Evolutionary conservation across 495 filamentous ascomycete species (phyloP), one percentile per base, ranked within the genome.

Genomic region (Lepidopterella palustris): DNA sequence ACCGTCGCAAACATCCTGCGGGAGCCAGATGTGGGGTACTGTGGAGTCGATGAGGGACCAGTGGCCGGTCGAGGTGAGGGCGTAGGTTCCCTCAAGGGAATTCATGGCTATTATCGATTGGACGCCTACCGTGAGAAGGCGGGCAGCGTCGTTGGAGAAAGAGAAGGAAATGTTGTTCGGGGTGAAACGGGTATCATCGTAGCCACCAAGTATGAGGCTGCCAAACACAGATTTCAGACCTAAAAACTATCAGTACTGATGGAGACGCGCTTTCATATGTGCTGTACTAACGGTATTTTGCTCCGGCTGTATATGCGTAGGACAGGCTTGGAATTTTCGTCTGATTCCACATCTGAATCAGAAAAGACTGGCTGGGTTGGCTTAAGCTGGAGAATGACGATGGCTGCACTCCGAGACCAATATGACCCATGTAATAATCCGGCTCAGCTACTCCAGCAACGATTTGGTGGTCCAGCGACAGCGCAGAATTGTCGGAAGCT

Each of bases 191-290:
- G 70, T 59, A 13, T 61, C 55, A 49, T 74, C 72, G 50, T 72
- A 73, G 8, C 72, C 72, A 28, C 72, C 72, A 0, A 74, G 53
- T n/a, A 66, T 68, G 5, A 74, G 63, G 55, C 59, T 69, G 15
- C 67, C 72, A 53, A 78, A 76, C 4, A 79, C 78, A 27, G 76
- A 69, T 57, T 80, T 79, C n/a, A 79, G 69, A 5, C 51, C 51
- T 54, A 21, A 9, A 18, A 3, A 3, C 4, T 20, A 28, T 54
- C 23, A 54, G 26, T 11, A 8, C 51, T 21, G 11, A 1, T n/a
- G 15, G 20, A n/a, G n/a, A n/a, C n/a, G 31, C 20, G 26, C 27
- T n/a, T 35, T 10, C 0, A 21, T 32, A 13, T 4, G 15, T 50
- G 15, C 5, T 23, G 21, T 21, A 56, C 54, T 57, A 31, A 51